Base-by-base conservation (phyloP, 306 rosid species). In the Vachellia pachyceras region DNA sequence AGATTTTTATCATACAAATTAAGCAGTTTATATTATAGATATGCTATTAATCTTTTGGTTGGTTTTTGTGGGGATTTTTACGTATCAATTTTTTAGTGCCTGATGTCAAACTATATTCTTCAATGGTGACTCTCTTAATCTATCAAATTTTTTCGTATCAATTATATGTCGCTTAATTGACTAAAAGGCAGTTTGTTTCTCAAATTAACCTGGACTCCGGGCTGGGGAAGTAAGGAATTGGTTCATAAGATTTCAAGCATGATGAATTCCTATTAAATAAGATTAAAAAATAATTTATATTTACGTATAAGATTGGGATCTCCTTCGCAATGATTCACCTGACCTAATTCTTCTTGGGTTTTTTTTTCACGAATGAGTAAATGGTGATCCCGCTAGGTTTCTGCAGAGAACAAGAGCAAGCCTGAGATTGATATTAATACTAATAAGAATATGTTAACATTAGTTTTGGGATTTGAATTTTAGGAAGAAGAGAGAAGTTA, bases 401-500 rank as follows among this genome's bases (percentile, higher is more conserved):
- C 69, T 5, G 29, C 69, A 23, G 14, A 68, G 17, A 60, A 70
- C 37, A 22, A 12, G 17, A 11, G 72, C 54, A 54, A 4, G 58
- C 46, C 47, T 13, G 47, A 37, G 7, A 36, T 36, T 58, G 20
- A 23, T 64, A 67, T 42, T 58, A 23, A 58, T 10, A 55, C 61
- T 44, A 9, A 37, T 47, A 50, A n/a, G 70, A 35, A 45, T 65
- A 10, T 29, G 12, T 22, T 71, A 18, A 36, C 60, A 29, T 41
- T 58, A 47, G n/a, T 69, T 72, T 79, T 80, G 74, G 75, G 68
- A 73, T 49, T 84, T 75, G 69, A 58, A 50, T 40, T 69, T 77
- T 41, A 84, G 84, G 84, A 50, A 75, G 37, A 73, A 83, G 77
- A 75, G 36, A 69, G 10, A 68, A 84, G 37, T 79, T 84, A 79